Evolutionary conservation across 495 filamentous ascomycete genomes (phyloP), one percentile per base, ranked within the genome.

Genomic region (Penicillium argentinense): DNA sequence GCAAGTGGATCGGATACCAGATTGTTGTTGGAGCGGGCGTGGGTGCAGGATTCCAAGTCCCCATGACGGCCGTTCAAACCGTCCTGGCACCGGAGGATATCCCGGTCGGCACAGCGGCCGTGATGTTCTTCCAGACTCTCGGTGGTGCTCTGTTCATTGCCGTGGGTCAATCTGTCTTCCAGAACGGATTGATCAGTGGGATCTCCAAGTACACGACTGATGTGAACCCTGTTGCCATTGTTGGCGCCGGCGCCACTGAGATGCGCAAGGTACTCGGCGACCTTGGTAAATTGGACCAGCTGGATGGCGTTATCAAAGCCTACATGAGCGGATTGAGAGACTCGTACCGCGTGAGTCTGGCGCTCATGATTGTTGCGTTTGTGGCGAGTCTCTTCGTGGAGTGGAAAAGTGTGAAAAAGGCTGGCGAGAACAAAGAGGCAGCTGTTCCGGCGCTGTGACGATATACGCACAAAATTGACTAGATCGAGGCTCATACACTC

Each of bases 61-160:
- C 62, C 2, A 64, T 64, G 39, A 62, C 51, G 18, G 60, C 64
- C 5, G 61, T 58, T 3, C 59, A 69, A 48, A 56, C 47, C 33
- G 59, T 68, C 3, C 57, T 67, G 8, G 33, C 26, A 3, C 30
- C 46, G 7, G 38, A 38, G 11, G 58, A 61, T 44, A 48, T 61
- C 29, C 58, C 58, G 5, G 49, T 54, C 9, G 58, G 58, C 2
- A 58, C 54, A 9, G 72, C 84, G 1, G 70, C 83, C 26, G 81
- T 86, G 45, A 81, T 87, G 57, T 88, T 88, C 59, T 73, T 76
- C 22, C 86, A 89, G 64, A 83, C 81, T 32, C 62, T 89, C 6
- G 86, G 86, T 5, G 85, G 83, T 18, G 80, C 83, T 4, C 60
- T 89, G 1, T 88, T 88, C 50, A 75, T 81, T 3, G 77, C 81